phyloP scores from a whole-genome alignment of 441 rosid species.

The Eutrema salsugineum region DNA sequence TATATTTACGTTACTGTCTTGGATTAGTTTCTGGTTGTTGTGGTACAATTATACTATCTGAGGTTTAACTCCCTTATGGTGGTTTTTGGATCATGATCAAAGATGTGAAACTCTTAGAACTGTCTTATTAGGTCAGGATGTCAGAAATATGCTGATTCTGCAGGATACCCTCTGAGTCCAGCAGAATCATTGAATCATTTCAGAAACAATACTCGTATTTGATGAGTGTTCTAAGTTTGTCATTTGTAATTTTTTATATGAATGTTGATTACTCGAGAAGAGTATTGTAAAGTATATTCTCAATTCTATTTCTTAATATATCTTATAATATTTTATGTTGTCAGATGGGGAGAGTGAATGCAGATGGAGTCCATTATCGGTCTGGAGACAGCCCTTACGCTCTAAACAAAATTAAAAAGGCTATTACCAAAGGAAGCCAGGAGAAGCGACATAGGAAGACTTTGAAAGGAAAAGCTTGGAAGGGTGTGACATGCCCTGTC shows the following conservation, averaged over 20 bases:
- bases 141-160: background rate
- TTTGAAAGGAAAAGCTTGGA: conserved; percentile 50
- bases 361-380: conserved; percentile 30
- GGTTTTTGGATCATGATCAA: background rate
- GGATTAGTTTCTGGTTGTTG: background rate
- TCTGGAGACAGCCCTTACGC: conserved; percentile 12
- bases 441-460: conserved; percentile 35
- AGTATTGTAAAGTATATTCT: background rate
- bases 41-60: background rate
- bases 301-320: background rate
- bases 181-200: background rate
- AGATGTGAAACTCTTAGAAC: background rate
- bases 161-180: background rate
- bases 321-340: background rate
- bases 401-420: conserved; percentile 33
- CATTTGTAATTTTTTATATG: background rate
- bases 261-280: background rate
- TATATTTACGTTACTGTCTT: background rate
- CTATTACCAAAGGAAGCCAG: conserved; percentile 18
- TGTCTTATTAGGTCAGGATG: background rate
- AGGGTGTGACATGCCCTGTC: conserved; percentile 53
- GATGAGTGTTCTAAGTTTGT: background rate
- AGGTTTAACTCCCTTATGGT: background rate
- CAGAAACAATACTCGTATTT: background rate
- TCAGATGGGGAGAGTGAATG: conserved; percentile 57